A percentile compares a stretch with the other conserved stretches of the same genome.
Evolutionary conservation across 495 filamentous ascomycete species (phyloP).

Genomic region (Annulohypoxylon nitens): DNA sequence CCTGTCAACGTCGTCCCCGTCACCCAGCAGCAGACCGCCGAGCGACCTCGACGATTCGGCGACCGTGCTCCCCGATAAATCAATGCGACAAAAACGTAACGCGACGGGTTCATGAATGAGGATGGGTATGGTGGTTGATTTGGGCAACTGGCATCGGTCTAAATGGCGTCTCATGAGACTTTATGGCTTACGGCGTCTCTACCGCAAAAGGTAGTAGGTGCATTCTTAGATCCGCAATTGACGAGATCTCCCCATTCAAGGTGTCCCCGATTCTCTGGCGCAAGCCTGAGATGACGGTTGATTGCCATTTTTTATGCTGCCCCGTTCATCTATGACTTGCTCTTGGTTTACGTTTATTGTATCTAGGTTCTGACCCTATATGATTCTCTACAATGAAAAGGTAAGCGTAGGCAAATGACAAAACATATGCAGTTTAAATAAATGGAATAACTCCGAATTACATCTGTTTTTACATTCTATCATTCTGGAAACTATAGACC

Average conservation of each 20-base stretch:
- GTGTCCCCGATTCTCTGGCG: conserved; percentile 86
- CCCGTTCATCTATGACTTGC: conserved; percentile 34
- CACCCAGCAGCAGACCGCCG: conserved; percentile 84
- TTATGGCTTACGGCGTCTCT: conserved; percentile 59
- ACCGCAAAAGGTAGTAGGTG: conserved; percentile 59
- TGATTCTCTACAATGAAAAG: neutral
- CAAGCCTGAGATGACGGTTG: conserved; percentile 81
- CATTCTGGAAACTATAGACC: neutral
- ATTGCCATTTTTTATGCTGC: conserved; percentile 77
- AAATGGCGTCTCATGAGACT: conserved; percentile 47
- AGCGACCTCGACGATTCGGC: conserved; percentile 72
- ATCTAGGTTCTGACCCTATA: conserved; percentile 8
- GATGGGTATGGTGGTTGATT: conserved; percentile 46
- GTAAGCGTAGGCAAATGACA: neutral
- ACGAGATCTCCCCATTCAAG: conserved; percentile 75
- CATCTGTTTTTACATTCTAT: neutral
- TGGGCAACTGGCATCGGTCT: conserved; percentile 57
- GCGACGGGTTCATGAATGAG: conserved; percentile 35
- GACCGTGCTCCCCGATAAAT: conserved; percentile 63
- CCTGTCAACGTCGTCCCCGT: conserved; percentile 94
- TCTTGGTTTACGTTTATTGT: conserved; percentile 14
- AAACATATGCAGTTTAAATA: neutral
- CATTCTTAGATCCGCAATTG: conserved; percentile 66
- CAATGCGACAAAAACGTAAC: conserved; percentile 23
- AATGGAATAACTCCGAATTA: neutral